Evolutionary conservation across 331 rosid species (phyloP), one percentile per base, ranked within the genome.

Genomic region (Malus hybrid): DNA sequence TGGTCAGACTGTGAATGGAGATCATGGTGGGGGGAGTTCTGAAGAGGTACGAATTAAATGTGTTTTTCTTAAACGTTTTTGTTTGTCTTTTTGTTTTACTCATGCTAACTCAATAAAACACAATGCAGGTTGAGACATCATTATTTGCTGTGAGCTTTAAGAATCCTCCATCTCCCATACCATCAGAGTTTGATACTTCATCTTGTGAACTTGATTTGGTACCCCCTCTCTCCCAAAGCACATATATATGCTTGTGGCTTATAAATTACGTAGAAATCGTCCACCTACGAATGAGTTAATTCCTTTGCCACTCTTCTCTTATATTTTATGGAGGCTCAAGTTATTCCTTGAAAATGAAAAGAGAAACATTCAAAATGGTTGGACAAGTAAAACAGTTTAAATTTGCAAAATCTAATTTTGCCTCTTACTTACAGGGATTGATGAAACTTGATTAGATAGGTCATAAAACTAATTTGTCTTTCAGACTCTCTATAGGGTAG

Each of bases 1-100:
- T 86, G 99, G 96, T 39, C 99, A 94, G 90, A 92, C 99, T 57
- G 66, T 94, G 71, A 90, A 94, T 81, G 99, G 99, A 63, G 99
- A 92, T 85, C 99, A 94, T 77, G 99, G 99, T 20, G 99, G 99
- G 50, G 99, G 99, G 72, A 88, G 90, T 86, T 62, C 95, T 55
- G 97, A 94, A 90, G 99, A 94, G 96, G 99, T 86, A 71, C 66
- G 1, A 34, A 34, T 66, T 11, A 8, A 66, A 31, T 1, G 4
- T 32, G 22, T 7, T 81, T 32, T 52, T 62, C 71, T 71, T 62
- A 7, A 28, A 52, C 18, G 46, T 52, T 52, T 76, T 59, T 39
- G 46, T 39, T 39, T 39, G 46, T 39, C 46, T 36, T 10, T 44
- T 27, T 57, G 63, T 39, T 72, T n/a, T 18, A 54, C 42, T 81